Evolutionary conservation across 192 early-diverging fungal species (phyloP), one percentile per base, ranked within the genome.

Genomic region (Rhizophagus prolifer): DNA sequence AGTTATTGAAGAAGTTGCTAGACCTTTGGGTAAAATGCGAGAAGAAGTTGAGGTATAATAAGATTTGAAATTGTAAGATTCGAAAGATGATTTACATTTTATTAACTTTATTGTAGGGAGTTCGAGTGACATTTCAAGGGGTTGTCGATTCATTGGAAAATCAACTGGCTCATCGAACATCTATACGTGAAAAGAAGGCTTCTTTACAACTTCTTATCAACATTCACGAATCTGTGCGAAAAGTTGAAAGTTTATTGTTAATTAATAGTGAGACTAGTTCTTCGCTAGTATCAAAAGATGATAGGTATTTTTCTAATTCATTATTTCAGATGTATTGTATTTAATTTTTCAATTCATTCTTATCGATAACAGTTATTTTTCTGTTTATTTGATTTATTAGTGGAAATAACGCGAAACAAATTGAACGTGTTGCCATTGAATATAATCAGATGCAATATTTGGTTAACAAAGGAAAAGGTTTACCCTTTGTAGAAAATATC

Each of bases 371-470:
- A 67, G 30, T 72, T 28, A 44, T 44, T 44, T 58, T 44, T 28
- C 9, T 14, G 10, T 25, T 41, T 67, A 10, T 25, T 58, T 19
- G 46, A 68, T 28, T 30, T 9, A 74, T n/a, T 76, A 84, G 80
- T 41, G 78, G 80, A 62, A 85, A 83, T 58, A 84, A 88, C 6
- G 89, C 88, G 28, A 94, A 95, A 64, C 88, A 91, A 26, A 85
- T 95, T 26, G 94, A 95, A 72, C 88, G 93, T 25, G 92, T 95
- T 9, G 94, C 94, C 16, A 90, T 93, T 34, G 94, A 95, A 82
- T 95, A 87, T 76, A 94, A 95, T 70, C 93, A 95, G 69, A 90
- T 95, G 84, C 91, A 88, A 73, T 92, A 92, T 76, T 85, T 94
- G 9, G 90, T 93, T 2, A 84, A 82, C 21, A 82, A 85, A 62